Evolutionary conservation across 371 early-diverging fungal genomes (phyloP).

Genomic region (Mortierella sp.): DNA sequence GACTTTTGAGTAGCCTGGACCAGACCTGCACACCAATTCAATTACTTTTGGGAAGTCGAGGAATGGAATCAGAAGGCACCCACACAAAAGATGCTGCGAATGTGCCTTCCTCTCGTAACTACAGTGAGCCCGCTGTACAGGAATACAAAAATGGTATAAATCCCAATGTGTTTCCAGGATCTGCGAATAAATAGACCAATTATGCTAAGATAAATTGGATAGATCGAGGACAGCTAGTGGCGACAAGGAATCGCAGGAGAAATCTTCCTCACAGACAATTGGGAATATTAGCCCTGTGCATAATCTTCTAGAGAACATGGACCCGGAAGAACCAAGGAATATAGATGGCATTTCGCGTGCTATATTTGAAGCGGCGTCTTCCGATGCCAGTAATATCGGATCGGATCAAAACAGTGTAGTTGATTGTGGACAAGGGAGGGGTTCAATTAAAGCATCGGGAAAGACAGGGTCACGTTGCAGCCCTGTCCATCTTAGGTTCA

Average conservation of each 20-base stretch:
- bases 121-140: constrained; percentile 1
- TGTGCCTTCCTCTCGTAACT: not conserved
- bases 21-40: not conserved
- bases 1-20: not conserved
- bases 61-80: constrained; percentile 19
- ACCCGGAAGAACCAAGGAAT: not conserved
- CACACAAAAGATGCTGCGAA: not conserved
- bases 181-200: not conserved
- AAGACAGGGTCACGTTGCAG: not conserved
- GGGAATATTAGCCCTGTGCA: not conserved
- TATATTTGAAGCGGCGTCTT: not conserved
- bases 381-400: constrained; percentile 1
- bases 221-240: not conserved
- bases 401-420: constrained; percentile 5
- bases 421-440: not conserved
- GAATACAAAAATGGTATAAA: constrained; percentile 2
- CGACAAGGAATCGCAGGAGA: not conserved
- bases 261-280: not conserved
- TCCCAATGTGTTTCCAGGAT: not conserved
- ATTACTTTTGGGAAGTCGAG: not conserved
- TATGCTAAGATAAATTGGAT: not conserved
- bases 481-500: not conserved
- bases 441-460: not conserved
- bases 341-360: not conserved
- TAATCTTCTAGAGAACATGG: not conserved